These are phyloP conservation scores for Rubroboletus pulcherrimus DNA, from an alignment of 768 basidiomycete genomes.

Conservation along the genomic window DNA sequence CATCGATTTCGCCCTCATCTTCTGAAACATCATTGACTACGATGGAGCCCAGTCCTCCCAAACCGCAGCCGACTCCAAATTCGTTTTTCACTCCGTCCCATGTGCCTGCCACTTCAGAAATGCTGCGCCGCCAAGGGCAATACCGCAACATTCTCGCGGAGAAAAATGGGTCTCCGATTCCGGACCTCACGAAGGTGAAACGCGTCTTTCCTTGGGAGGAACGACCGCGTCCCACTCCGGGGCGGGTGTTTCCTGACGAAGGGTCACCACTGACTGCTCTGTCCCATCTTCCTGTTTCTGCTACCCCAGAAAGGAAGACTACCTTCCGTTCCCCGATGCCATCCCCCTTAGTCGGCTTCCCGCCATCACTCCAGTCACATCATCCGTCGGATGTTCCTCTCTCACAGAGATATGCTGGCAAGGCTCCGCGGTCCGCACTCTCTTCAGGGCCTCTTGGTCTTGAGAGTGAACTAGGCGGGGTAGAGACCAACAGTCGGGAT, in stretches of 20 bases:
- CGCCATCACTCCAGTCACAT: conserved; percentile 56
- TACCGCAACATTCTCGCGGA: conserved; percentile 60
- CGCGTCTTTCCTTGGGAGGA: conserved; percentile 96
- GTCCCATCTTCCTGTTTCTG: conserved; percentile 33
- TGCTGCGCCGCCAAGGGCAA: conserved; percentile 66
- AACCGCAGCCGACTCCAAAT: conserved; percentile 16
- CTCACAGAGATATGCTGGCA: conserved; percentile 71
- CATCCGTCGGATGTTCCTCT: conserved; percentile 87
- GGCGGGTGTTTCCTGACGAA: conserved; percentile 68
- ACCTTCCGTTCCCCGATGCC: conserved; percentile 26
- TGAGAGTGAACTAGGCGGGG: conserved; percentile 32
- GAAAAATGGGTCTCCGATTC: conserved; percentile 45
- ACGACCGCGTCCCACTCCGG: conserved; percentile 59
- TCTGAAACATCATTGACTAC: conserved; percentile 25
- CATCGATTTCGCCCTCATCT: conserved; percentile 35
- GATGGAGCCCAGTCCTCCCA: conserved; percentile 15
- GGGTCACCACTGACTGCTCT: conserved; percentile 46
- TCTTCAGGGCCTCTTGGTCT: conserved; percentile 34
- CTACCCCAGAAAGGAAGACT: conserved; percentile 23
- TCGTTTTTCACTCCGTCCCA: conserved; percentile 62
- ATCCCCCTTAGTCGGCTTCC: conserved; percentile 44
- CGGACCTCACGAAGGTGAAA: conserved; percentile 71
- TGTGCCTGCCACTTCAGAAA: conserved; percentile 59
- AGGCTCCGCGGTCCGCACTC: conserved; percentile 49
- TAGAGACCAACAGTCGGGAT: conserved; percentile 72